Percentiles rank a stretch among this genome's conserved stretches.
Conservation (phyloP, 148 eudicot genomes). For the Euryodendron excelsum region DNA sequence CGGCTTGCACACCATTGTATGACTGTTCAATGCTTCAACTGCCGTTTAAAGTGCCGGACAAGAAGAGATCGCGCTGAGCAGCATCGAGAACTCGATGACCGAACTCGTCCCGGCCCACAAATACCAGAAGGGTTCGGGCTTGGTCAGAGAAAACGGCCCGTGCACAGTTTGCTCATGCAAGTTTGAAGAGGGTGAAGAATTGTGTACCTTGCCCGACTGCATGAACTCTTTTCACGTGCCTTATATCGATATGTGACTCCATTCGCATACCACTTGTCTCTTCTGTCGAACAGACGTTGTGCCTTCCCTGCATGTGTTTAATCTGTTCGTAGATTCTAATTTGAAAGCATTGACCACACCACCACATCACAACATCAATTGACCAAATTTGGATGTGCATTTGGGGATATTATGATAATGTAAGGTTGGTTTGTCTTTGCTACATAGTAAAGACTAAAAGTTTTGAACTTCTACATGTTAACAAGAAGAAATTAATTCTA, state of each 20-base stretch:
- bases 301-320: not conserved
- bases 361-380: too few species aligned
- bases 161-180: slow-evolving; percentile 25
- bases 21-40: too few species aligned
- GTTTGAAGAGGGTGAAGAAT: slow-evolving; percentile 22
- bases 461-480: too few species aligned
- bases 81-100: slow-evolving; percentile 9
- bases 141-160: slow-evolving; percentile 13
- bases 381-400: too few species aligned
- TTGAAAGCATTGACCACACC: too few species aligned
- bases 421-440: too few species aligned
- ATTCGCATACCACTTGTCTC: slow-evolving; percentile 24
- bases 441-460: too few species aligned
- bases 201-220: slow-evolving; percentile 22
- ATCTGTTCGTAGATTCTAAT: too few species aligned
- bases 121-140: slow-evolving; percentile 3
- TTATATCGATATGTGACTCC: slow-evolving; percentile 34
- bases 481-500: too few species aligned
- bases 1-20: too few species aligned
- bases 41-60: not conserved
- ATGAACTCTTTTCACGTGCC: slow-evolving; percentile 24
- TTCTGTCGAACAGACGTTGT: slow-evolving; percentile 4
- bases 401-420: too few species aligned
- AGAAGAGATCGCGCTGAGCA: not conserved
- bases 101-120: slow-evolving; percentile 26